phyloP scores from a whole-genome alignment of 2,329 filamentous ascomycete genomes.

The Diaporthe humulicola region DNA sequence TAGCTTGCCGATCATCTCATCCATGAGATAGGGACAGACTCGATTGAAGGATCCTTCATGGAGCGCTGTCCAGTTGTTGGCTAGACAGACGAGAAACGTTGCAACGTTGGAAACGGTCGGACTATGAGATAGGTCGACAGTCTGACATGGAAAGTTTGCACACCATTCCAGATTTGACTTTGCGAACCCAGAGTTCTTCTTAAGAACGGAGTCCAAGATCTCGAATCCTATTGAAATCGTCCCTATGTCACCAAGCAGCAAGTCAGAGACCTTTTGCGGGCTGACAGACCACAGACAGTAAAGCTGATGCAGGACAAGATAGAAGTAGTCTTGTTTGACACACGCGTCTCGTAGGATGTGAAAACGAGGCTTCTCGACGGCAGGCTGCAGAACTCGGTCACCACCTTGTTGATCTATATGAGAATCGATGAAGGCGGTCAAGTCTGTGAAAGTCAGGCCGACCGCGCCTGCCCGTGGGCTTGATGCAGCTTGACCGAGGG shows the following conservation, averaged over 20 bases:
- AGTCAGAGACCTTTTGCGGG: neutral
- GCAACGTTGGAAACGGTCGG: slow-evolving; percentile 52
- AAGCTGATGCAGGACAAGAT: slow-evolving; percentile 74
- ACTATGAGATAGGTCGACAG: slow-evolving; percentile 41
- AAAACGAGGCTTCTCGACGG: slow-evolving; percentile 62
- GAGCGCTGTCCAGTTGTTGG: slow-evolving; percentile 54
- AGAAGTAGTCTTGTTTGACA: slow-evolving; percentile 68
- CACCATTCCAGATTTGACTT: slow-evolving; percentile 50
- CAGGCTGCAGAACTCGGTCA: slow-evolving; percentile 42
- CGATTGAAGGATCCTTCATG: slow-evolving; percentile 41
- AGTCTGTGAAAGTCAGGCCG: neutral
- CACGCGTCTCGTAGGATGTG: slow-evolving; percentile 71
- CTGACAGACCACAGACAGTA: slow-evolving; percentile 69
- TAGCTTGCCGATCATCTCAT: slow-evolving; percentile 50
- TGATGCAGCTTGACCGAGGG: neutral
- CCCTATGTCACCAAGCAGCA: slow-evolving; percentile 25
- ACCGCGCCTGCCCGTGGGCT: neutral
- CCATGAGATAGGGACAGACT: slow-evolving; percentile 49
- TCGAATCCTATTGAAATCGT: slow-evolving; percentile 51
- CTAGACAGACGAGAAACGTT: slow-evolving; percentile 59
- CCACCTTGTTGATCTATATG: slow-evolving; percentile 15
- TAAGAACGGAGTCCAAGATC: slow-evolving; percentile 53
- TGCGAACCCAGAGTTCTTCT: slow-evolving; percentile 52
- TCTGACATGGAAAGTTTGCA: slow-evolving; percentile 51
- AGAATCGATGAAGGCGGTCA: slow-evolving; percentile 15